Evolutionary conservation across 768 basidiomycete genomes (phyloP).

Genomic region (Sarcodon sp.): DNA sequence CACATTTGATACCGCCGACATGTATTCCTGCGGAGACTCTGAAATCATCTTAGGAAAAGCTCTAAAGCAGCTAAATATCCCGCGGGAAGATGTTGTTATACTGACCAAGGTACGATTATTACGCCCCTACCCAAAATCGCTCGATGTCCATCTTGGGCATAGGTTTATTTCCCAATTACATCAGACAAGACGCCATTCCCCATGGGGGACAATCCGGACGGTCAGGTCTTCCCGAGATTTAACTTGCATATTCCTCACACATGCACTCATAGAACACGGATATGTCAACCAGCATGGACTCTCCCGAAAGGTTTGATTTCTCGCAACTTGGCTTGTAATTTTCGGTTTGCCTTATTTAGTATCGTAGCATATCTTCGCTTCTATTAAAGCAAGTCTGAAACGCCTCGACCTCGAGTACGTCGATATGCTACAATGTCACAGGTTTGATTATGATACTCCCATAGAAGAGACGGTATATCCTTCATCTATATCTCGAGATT

Average conservation of each 20-base stretch:
- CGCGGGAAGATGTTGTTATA: conserved; percentile 32
- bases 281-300: conserved; percentile 36
- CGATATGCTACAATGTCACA: conserved; percentile 28
- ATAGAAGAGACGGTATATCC: conserved; percentile 21
- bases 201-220: neutral
- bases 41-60: conserved; percentile 30
- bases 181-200: conserved; percentile 3
- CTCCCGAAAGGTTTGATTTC: conserved; percentile 23
- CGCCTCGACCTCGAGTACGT: conserved; percentile 32
- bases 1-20: conserved; percentile 19
- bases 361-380: conserved; percentile 33
- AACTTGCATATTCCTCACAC: no score
- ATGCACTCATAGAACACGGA: conserved; percentile 20
- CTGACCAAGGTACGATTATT: conserved; percentile 26
- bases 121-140: conserved; percentile 6
- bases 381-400: conserved; percentile 25
- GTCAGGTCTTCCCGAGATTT: no score
- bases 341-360: neutral
- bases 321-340: neutral
- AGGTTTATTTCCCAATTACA: conserved; percentile 9
- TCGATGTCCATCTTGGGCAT: conserved; percentile 3
- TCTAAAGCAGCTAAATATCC: conserved; percentile 28
- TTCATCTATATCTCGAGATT: neutral
- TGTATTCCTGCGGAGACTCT: conserved; percentile 25
- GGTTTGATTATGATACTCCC: conserved; percentile 21